These are phyloP conservation scores for Barnettozyma sp. DNA, from an alignment of 805 yeast species.

Conservation along the genomic window DNA sequence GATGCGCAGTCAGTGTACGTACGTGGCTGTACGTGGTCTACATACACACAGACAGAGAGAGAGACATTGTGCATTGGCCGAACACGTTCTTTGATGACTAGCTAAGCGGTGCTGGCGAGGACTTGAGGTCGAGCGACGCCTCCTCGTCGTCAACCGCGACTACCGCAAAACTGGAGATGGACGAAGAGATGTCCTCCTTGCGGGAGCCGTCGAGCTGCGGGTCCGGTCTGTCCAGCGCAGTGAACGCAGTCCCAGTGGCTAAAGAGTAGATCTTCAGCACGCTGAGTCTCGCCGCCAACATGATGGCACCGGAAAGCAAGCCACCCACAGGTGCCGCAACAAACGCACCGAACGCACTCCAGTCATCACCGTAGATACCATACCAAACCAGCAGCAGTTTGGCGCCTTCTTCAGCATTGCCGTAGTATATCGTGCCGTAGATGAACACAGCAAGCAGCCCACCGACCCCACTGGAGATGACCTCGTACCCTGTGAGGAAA, in stretches of 20 bases:
- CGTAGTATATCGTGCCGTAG: conserved; percentile 77
- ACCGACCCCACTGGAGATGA: conserved; percentile 77
- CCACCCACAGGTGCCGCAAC: conserved; percentile 87
- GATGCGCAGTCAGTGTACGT: no score
- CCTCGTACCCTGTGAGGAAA: conserved; percentile 72
- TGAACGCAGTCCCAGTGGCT: conserved; percentile 24
- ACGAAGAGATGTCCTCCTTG: no score
- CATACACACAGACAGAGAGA: no score
- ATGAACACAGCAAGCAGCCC: conserved; percentile 75
- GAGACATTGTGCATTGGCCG: no score
- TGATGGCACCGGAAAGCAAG: conserved; percentile 46
- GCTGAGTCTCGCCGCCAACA: conserved; percentile 43
- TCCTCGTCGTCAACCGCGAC: no score
- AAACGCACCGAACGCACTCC: conserved; percentile 95
- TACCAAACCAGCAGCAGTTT: conserved; percentile 64
- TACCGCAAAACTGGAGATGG: no score
- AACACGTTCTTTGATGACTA: no score
- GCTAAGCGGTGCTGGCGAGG: no score
- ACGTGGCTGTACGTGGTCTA: no score
- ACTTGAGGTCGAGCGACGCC: no score
- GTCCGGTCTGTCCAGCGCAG: conserved; percentile 28
- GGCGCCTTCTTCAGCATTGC: conserved; percentile 69
- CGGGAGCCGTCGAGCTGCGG: neutral
- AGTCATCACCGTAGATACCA: conserved; percentile 75
- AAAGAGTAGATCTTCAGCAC: conserved; percentile 21